A percentile compares a stretch with the other conserved stretches of the same genome.
These are phyloP conservation scores for Yamadazyma songkhlaensis DNA, from an alignment of 1,139 yeast genomes.

Conservation along the genomic window DNA sequence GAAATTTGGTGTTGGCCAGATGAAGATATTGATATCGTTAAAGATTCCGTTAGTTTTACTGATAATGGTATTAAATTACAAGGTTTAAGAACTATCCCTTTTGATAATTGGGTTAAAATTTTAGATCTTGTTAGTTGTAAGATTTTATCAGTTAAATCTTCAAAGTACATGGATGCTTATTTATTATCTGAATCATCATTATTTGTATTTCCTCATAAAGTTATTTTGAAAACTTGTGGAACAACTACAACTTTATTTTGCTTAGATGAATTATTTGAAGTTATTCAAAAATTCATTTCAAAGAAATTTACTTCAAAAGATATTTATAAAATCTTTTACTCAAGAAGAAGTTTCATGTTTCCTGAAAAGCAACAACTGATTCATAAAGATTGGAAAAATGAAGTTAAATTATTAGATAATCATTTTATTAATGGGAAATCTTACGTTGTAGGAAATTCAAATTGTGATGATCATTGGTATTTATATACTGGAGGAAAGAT, in stretches of 20 bases:
- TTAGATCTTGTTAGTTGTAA: constrained; percentile 86
- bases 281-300: constrained; percentile 19
- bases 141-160: constrained; percentile 74
- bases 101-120: constrained; percentile 66
- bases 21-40: constrained; percentile 17
- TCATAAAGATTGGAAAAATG: constrained; percentile 83
- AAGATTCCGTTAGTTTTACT: constrained; percentile 1
- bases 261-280: constrained; percentile 58
- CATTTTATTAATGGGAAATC: constrained; percentile 65
- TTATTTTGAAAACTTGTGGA: constrained; percentile 92
- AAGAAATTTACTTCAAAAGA: constrained; percentile 19
- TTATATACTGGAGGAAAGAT: constrained; percentile 61
- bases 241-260: constrained; percentile 90
- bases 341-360: constrained; percentile 89
- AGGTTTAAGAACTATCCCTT: constrained; percentile 65
- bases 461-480: constrained; percentile 87
- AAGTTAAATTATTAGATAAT: constrained; percentile 65
- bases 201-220: constrained; percentile 83
- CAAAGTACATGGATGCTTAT: constrained; percentile 73
- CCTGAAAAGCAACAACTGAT: constrained; percentile 82
- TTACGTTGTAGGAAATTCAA: constrained; percentile 74
- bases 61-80: constrained; percentile 15
- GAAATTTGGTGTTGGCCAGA: constrained; percentile 80
- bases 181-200: constrained; percentile 85
- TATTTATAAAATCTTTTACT: constrained; percentile 77